Evolutionary conservation across 208 protist species (phyloP).

Genomic region (Naegleria fowleri): DNA sequence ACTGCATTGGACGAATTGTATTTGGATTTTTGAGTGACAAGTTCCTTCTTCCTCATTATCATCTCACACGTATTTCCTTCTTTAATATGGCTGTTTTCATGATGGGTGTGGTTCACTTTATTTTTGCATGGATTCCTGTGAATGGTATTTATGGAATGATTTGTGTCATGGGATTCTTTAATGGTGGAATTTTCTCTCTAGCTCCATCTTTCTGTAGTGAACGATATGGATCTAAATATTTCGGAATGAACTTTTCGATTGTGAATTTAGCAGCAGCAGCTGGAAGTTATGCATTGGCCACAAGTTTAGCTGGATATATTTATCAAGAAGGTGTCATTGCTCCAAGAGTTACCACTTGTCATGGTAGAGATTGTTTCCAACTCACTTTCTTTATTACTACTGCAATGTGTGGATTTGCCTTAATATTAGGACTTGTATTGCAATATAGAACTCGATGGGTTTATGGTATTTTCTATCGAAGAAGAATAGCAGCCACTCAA

Average conservation of each 20-base stretch:
- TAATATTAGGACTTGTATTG: not conserved
- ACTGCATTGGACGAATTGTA: not conserved
- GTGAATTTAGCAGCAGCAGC: not conserved
- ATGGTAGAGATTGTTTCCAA: not conserved
- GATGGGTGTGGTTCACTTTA: not conserved
- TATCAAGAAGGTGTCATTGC: not conserved
- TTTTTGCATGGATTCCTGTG: not conserved
- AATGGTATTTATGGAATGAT: not conserved
- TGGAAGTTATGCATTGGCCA: constrained; percentile 10
- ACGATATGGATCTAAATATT: not conserved
- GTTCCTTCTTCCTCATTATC: not conserved
- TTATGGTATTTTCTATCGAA: not conserved
- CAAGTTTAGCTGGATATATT: not conserved
- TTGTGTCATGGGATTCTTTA: not conserved
- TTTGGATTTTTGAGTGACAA: constrained; percentile 6
- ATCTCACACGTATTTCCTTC: not conserved
- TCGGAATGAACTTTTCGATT: not conserved
- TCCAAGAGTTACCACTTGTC: not conserved
- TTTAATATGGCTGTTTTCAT: not conserved
- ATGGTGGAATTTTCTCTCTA: not conserved
- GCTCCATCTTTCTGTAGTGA: not conserved
- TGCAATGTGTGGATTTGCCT: not conserved
- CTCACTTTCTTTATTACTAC: not conserved
- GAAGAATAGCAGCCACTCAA: not conserved
- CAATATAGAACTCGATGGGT: not conserved